Base-by-base conservation (phyloP, 495 filamentous ascomycete genomes). In the Evernia prunastri region DNA sequence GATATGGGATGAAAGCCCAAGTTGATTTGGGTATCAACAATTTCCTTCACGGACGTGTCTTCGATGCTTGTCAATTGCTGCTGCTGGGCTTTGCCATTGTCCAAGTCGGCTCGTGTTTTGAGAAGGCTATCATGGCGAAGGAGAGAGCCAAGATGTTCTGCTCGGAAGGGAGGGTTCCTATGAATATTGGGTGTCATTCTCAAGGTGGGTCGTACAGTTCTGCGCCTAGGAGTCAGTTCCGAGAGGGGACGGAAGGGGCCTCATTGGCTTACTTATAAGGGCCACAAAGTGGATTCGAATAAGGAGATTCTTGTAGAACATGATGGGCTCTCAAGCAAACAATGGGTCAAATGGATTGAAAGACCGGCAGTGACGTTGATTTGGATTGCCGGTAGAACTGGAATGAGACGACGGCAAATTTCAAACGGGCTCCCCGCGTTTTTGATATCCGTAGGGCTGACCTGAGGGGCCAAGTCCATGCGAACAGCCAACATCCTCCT, bases 101-200 rank as follows among this genome's bases (percentile, higher is more conserved):
- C 86, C 31, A 81, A 74, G 36, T 77, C 79, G 31, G 82, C 73
- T 64, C 87, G 85, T 67, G 80, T 82, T n/a, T 84, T 77, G 56
- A 92, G 80, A 7, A 94, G 82, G 35, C 82, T 70, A 49, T 89
- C 74, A 47, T 90, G 89, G 23, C 90, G 85, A 27, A 92, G 83
- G 27, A 94, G 84, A 36, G 89, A 92, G 67, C 90, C 90, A 67
- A 96, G 77, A 69, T 93, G 89, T 79, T 93, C 90, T 56, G 89
- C 90, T 66, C 89, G 84, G 77, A 91, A 93, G 23, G 90, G 89
- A 53, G 89, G 87, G 39, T 79, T 78, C 72, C 80, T 83, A 72
- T 83, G 82, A 17, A 56, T 29, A 0, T 42, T 33, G 45, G 60
- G n/a, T 42, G 47, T 17, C 60, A 62, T 62, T 8, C 4, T 62